Evolutionary conservation across 257 asterid species (phyloP).

Genomic region (Nicotiana sylvestris): DNA sequence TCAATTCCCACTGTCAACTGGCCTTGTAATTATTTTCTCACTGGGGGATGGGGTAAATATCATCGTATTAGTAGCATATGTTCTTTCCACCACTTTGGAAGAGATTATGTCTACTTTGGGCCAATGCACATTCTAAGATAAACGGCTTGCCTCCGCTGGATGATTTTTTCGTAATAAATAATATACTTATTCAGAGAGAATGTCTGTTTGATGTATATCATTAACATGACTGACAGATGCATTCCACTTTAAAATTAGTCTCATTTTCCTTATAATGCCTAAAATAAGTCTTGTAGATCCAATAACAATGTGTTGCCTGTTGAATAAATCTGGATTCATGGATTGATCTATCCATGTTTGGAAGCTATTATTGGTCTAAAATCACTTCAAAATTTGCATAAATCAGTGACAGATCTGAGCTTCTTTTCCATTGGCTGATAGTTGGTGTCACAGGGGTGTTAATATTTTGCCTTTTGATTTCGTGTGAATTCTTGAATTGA

Average conservation of each 20-base stretch:
- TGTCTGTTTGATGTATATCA: neutral
- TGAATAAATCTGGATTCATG: neutral
- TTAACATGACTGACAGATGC: neutral
- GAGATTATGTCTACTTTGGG: neutral
- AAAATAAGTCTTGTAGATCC: neutral
- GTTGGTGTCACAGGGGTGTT: neutral
- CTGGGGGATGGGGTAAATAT: no score
- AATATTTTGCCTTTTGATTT: conserved; percentile 7
- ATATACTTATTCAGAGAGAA: neutral
- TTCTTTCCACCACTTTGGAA: neutral
- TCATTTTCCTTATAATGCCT: neutral
- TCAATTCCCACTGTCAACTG: no score
- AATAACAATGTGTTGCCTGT: neutral
- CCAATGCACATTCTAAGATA: neutral
- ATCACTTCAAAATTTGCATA: neutral
- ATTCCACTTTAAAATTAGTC: neutral
- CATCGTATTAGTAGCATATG: no score
- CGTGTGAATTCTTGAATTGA: conserved; percentile 13
- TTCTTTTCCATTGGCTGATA: neutral
- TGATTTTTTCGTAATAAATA: neutral
- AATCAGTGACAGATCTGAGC: neutral
- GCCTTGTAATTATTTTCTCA: no score
- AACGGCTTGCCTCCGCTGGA: neutral
- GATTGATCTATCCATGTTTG: no score
- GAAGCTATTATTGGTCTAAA: no score